Base-by-base conservation (phyloP, 140 eudicot genomes). In the Anethum foeniculum region DNA sequence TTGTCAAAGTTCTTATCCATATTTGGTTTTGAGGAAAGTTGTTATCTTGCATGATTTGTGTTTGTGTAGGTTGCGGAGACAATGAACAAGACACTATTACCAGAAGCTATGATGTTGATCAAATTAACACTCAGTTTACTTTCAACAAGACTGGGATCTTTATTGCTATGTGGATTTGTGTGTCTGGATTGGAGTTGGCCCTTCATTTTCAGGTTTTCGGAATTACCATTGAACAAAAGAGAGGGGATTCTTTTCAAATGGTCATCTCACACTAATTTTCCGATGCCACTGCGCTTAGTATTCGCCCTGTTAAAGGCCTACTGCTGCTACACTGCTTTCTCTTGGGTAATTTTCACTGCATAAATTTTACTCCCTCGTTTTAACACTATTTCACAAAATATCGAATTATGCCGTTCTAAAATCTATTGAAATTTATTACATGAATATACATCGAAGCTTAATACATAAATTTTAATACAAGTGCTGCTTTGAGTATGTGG, bases 121-220 rank as follows among this genome's bases (percentile, higher is more conserved):
- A 87, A 73, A 48, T 11, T 67, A 56, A 21, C 64, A 7, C 82
- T 95, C 64, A 87, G 9, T 46, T 44, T 92, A 23, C 86, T 95
- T n/a, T 95, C 97, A 48, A 92, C 92, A 0, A 89, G 88, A 83
- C 64, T 95, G 78, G 99, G 99, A 51, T 85, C 92, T 62, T 81
- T 95, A 56, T 73, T 95, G 90, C 82, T 95, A 0, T 89, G 99
- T 81, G 99, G 99, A 51, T 56, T 28, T 34, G 43, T 80, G 79
- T 90, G 97, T 88, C 89, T 95, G 30, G 90, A 83, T 65, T 79
- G 87, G 86, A 91, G 77, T 67, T 95, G 91, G 91, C 99, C 99
- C n/a, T 95, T 95, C 78, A 78, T 95, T 82, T 89, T 85, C 83
- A 89, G 84, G 7, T 95, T 95, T 79, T 84, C 93, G 1, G 92